Conservation (phyloP, 176 grass and related monocot species). For the Areca catechu region DNA sequence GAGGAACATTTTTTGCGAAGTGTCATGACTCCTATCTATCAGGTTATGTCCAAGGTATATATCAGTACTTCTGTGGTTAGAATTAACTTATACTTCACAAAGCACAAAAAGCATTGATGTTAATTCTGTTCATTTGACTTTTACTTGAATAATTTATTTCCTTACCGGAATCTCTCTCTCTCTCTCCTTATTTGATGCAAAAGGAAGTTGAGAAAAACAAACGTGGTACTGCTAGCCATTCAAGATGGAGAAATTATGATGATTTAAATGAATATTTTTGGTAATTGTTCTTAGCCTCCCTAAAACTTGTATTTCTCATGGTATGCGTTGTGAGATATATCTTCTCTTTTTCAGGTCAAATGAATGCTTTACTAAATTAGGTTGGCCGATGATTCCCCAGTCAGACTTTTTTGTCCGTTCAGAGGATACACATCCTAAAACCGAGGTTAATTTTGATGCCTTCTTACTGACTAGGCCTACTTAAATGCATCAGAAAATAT, state of each 20-base stretch:
- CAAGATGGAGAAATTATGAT: constrained; percentile 96
- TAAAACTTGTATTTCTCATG: constrained; percentile 2
- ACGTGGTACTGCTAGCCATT: constrained; percentile 67
- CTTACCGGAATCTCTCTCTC: neutral
- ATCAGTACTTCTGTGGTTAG: constrained; percentile 12
- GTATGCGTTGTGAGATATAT: neutral
- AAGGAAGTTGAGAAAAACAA: constrained; percentile 70
- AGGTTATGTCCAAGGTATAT: constrained; percentile 58
- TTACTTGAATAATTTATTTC: neutral
- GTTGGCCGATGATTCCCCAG: constrained; percentile 38
- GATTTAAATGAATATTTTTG: constrained; percentile 97
- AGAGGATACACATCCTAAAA: neutral
- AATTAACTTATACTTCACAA: constrained; percentile 1
- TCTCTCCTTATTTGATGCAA: constrained; percentile 31
- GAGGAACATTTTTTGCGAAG: constrained; percentile 50
- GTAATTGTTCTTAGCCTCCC: constrained; percentile 33
- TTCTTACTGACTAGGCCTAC: too few species aligned
- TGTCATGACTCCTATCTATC: constrained; percentile 69
- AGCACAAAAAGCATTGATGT: neutral
- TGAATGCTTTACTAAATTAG: constrained; percentile 64
- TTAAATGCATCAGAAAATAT: too few species aligned
- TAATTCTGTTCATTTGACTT: neutral
- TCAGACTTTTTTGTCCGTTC: constrained; percentile 47
- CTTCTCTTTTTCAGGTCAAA: constrained; percentile 57
- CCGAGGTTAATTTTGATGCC: constrained; percentile 24